phyloP scores from a whole-genome alignment of 2,329 filamentous ascomycete genomes.

The Aspergillus sp. region DNA sequence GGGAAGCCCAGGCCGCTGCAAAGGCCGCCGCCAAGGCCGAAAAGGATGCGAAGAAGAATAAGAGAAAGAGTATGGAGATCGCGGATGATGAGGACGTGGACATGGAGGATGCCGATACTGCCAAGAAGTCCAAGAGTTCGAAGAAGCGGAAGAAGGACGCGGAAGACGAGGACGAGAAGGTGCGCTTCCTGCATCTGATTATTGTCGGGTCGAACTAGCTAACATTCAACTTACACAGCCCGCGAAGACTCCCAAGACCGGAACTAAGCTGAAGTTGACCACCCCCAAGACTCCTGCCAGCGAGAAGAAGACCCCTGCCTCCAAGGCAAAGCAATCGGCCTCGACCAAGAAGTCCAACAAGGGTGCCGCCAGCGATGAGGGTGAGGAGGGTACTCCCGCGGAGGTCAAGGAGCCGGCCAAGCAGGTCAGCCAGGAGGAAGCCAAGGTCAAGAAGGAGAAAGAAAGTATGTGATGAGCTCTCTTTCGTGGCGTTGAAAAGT shows the following conservation, averaged over 20 bases:
- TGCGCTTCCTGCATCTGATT: constrained; percentile 35
- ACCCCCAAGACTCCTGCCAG: constrained; percentile 58
- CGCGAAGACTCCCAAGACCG: constrained; percentile 63
- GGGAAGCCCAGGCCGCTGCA: constrained; percentile 63
- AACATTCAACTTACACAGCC: constrained; percentile 44
- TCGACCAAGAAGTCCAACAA: constrained; percentile 60
- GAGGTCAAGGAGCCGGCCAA: constrained; percentile 52
- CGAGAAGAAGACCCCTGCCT: constrained; percentile 49
- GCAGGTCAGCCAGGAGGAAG: constrained; percentile 54
- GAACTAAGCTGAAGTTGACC: constrained; percentile 50
- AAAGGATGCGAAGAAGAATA: constrained; percentile 47
- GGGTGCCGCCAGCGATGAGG: constrained; percentile 54
- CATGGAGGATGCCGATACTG: constrained; percentile 45
- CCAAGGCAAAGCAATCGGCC: constrained; percentile 55
- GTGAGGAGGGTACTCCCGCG: constrained; percentile 59
- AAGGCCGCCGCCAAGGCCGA: constrained; percentile 53
- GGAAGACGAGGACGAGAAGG: constrained; percentile 64
- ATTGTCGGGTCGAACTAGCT: constrained; percentile 2
- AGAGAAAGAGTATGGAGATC: constrained; percentile 50
- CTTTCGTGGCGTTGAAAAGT: neutral
- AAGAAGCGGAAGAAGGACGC: constrained; percentile 81
- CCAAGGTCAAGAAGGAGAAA: constrained; percentile 58
- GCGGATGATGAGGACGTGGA: constrained; percentile 58
- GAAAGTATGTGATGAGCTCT: constrained; percentile 40
- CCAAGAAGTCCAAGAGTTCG: constrained; percentile 53